Percentiles rank a stretch among this genome's conserved stretches.
phyloP scores from a whole-genome alignment of 208 protist genomes.

The Leishmania major region DNA sequence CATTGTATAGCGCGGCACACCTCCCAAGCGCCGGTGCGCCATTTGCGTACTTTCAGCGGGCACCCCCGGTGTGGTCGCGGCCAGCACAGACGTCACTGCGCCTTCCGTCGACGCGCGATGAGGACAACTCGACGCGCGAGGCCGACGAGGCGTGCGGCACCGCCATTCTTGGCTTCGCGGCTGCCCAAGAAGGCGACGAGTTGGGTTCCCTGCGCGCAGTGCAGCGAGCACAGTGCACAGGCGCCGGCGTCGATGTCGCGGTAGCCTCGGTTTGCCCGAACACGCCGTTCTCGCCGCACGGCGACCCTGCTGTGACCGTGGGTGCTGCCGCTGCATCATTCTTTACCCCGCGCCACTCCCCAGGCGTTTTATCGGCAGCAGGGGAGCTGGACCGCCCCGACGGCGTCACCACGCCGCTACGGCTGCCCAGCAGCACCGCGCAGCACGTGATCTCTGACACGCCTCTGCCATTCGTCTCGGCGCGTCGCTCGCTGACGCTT shows the following conservation, averaged over 20 bases:
- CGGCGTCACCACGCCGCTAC: slow-evolving; percentile 1
- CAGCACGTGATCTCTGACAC: slow-evolving; percentile 4
- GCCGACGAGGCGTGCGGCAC: background rate
- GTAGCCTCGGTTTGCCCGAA: background rate
- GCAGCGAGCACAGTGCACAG: background rate
- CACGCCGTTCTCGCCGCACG: background rate
- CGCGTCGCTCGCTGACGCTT: background rate
- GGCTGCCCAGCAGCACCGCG: background rate
- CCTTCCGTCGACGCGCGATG: background rate
- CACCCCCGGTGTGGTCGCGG: slow-evolving; percentile 12
- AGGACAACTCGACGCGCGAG: background rate
- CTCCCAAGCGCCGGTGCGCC: background rate
- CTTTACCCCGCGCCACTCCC: background rate
- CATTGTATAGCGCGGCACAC: background rate
- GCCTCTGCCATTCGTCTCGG: background rate
- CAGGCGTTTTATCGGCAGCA: background rate
- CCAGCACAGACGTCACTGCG: background rate
- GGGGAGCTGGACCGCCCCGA: background rate
- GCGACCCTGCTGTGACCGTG: background rate
- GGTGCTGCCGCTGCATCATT: background rate
- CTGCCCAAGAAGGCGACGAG: background rate
- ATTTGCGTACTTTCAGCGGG: slow-evolving; percentile 26
- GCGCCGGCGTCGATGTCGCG: background rate
- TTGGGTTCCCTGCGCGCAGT: background rate
- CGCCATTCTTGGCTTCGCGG: background rate